Evolutionary conservation across 2,329 filamentous ascomycete genomes (phyloP).

Genomic region (Cercospora canescens): DNA sequence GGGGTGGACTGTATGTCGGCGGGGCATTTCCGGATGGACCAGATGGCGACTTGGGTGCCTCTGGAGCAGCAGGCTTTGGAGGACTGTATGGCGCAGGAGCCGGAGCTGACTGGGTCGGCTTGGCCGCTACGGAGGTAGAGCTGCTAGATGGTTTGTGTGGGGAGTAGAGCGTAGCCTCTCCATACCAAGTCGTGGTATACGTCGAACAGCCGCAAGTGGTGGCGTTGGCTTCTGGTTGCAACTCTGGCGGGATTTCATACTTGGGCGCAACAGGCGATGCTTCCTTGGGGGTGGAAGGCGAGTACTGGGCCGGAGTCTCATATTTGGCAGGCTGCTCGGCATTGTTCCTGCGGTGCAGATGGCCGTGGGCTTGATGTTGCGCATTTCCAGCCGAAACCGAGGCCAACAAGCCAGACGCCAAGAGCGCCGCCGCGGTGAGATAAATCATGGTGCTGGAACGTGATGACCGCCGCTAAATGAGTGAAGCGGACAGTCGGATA

Average conservation of each 20-base stretch:
- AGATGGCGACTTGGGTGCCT: neutral
- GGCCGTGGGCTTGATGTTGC: slow-evolving; percentile 19
- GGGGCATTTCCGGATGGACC: neutral
- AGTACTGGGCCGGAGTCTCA: slow-evolving; percentile 3
- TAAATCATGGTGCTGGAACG: slow-evolving; percentile 22
- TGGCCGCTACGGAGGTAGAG: neutral
- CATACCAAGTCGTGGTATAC: slow-evolving; percentile 70
- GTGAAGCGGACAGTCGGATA: slow-evolving; percentile 27
- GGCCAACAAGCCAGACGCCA: slow-evolving; percentile 21
- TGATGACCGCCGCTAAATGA: slow-evolving; percentile 28
- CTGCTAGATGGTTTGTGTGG: slow-evolving; percentile 15
- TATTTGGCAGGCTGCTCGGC: slow-evolving; percentile 4
- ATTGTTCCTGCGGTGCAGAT: slow-evolving; percentile 18
- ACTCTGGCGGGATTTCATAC: neutral
- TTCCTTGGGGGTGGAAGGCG: neutral
- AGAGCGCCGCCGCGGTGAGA: slow-evolving; percentile 18
- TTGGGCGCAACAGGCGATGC: neutral
- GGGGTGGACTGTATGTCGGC: neutral
- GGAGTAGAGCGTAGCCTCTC: slow-evolving; percentile 53
- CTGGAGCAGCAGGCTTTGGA: slow-evolving; percentile 2
- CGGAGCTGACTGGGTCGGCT: slow-evolving; percentile 1
- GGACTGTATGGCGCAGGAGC: slow-evolving; percentile 9
- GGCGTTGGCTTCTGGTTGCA: slow-evolving; percentile 13
- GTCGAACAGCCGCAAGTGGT: slow-evolving; percentile 68
- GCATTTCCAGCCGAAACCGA: slow-evolving; percentile 21